A percentile compares a stretch with the other conserved stretches of the same genome.
Conservation (phyloP, 148 eudicot genomes). For the Rhododendron henanense region DNA sequence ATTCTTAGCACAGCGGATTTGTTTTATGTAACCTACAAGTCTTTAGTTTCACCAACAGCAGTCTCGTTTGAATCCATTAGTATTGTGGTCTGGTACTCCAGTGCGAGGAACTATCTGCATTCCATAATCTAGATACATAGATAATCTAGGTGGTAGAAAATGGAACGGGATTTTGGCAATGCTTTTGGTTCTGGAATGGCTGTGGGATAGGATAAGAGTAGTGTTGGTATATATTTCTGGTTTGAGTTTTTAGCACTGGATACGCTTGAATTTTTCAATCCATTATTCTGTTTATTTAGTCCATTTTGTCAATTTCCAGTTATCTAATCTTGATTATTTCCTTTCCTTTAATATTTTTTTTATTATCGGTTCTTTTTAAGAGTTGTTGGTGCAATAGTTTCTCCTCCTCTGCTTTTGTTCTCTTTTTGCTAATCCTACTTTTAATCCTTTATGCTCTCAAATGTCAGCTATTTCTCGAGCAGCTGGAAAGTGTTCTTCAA, state of each 20-base stretch:
- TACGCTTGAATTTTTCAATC: background rate
- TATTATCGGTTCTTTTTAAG: background rate
- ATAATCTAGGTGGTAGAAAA: background rate
- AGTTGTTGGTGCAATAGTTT: background rate
- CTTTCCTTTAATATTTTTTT: too few relatives aligned
- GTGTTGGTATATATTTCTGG: background rate
- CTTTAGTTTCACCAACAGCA: background rate
- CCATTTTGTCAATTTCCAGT: background rate
- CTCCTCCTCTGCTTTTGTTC: background rate
- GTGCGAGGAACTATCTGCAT: background rate
- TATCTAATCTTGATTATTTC: background rate
- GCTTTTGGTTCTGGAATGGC: background rate
- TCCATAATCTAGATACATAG: background rate
- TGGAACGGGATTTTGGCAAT: background rate
- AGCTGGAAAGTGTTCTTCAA: slow-evolving; percentile 81
- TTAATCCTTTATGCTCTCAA: slow-evolving; percentile 16
- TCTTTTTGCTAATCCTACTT: slow-evolving; percentile 6
- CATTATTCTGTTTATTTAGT: background rate
- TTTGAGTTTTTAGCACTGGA: background rate
- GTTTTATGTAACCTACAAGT: background rate
- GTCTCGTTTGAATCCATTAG: background rate
- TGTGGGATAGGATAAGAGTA: background rate
- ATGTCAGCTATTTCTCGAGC: slow-evolving; percentile 83
- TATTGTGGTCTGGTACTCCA: background rate
- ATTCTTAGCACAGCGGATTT: background rate